Base-by-base conservation (phyloP, 345 rosid species). In the Boechera divaricarpa region DNA sequence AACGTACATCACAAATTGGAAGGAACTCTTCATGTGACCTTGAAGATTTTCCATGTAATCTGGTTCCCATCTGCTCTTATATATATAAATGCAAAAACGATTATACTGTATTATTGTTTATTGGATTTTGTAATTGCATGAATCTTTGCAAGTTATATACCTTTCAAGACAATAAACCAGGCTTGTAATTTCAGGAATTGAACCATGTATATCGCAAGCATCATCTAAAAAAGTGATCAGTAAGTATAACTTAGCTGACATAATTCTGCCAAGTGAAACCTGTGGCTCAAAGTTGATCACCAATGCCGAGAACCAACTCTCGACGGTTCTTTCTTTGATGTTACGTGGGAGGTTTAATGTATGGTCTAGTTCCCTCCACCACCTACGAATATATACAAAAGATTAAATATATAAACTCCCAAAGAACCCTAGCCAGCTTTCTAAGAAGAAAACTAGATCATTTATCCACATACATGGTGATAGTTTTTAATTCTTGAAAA, bases 231-330 rank as follows among this genome's bases (percentile, higher is more conserved):
- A 51, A 0, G 63, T 53, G 7, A 63, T 4, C 4, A 10, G 0
- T 54, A 54, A 7, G 52, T 10, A 31, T 6, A 74, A 55, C 57
- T 74, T 74, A 64, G 77, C 47, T 18, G 58, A 55, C 63, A 54
- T 63, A 24, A 74, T 55, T 55, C 78, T 74, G 4, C 65, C 78
- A 35, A 55, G 49, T 56, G 72, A 66, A 35, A 35, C 28, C 5
- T 74, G 72, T n/a, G 67, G 78, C 59, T 74, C 66, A 10, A 66
- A 65, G 16, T 65, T 31, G 32, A 54, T 41, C 48, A 45, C 7
- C 48, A 65, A 1, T 6, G 18, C 72, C 2, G 33, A 10, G 7
- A 74, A 65, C 71, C 65, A 74, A 35, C 5, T 4, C 51, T 74
- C 65, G 7, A 74, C 0, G 3, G 54, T 65, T 64, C 65, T 74